A percentile compares a stretch with the other conserved stretches of the same genome.
Evolutionary conservation across 768 basidiomycete genomes (phyloP).

Genomic region (Hypholoma fasciculare): DNA sequence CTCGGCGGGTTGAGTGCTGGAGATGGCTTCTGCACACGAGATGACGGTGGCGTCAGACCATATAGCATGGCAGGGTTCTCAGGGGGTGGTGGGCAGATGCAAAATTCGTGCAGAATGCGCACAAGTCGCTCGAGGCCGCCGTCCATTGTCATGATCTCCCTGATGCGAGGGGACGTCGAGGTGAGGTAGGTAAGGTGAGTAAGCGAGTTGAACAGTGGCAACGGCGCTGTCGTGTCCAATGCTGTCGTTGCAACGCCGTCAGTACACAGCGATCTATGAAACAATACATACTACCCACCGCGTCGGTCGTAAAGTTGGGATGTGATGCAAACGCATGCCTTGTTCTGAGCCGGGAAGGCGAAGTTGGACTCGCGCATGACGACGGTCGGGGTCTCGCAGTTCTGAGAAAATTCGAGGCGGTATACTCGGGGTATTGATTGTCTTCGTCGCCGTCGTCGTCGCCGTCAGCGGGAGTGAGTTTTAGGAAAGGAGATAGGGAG

Average conservation of each 20-base stretch:
- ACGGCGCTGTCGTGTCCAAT: conserved; percentile 50
- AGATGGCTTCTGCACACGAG: conserved; percentile 51
- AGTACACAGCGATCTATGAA: conserved; percentile 11
- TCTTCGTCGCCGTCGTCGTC: neutral
- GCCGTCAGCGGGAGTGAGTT: neutral
- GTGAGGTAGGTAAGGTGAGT: conserved; percentile 96
- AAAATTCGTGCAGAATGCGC: conserved; percentile 87
- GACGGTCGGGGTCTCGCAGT: neutral
- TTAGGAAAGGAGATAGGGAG: neutral
- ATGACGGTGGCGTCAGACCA: conserved; percentile 68
- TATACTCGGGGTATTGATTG: neutral
- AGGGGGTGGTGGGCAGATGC: conserved; percentile 78
- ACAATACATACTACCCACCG: conserved; percentile 51
- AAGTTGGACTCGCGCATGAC: conserved; percentile 94
- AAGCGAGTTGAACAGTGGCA: conserved; percentile 79
- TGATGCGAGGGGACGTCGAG: conserved; percentile 94
- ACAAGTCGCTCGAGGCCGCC: conserved; percentile 96
- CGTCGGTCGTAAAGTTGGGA: conserved; percentile 93
- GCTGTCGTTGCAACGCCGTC: conserved; percentile 29
- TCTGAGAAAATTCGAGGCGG: neutral
- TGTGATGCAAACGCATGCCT: conserved; percentile 93
- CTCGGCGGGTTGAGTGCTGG: conserved; percentile 67
- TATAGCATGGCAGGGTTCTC: conserved; percentile 77
- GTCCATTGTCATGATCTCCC: conserved; percentile 98
- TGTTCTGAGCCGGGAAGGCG: conserved; percentile 91